Conservation (phyloP, 495 filamentous ascomycete genomes). For the Bombardia bombarda region DNA sequence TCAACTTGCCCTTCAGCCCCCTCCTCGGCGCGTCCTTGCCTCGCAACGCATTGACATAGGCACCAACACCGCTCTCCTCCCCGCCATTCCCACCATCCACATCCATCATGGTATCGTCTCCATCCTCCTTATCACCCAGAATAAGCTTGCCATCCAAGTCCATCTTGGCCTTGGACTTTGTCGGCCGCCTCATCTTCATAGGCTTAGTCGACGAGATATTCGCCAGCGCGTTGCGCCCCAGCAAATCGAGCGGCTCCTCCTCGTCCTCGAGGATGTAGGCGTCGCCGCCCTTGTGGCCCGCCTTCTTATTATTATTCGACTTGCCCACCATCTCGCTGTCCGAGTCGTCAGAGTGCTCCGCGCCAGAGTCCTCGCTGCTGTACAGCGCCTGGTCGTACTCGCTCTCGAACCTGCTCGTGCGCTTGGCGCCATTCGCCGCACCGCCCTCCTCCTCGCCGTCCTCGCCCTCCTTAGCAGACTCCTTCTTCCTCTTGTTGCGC, state of each 20-base stretch:
- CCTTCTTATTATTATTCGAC: conserved; percentile 36
- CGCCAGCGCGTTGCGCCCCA: conserved; percentile 79
- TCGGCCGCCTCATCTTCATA: conserved; percentile 44
- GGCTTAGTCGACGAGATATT: conserved; percentile 91
- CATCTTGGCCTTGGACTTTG: conserved; percentile 57
- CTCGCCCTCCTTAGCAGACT: conserved; percentile 46
- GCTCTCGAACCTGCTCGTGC: conserved; percentile 64
- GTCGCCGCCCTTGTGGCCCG: conserved; percentile 46
- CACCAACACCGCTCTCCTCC: conserved; percentile 64
- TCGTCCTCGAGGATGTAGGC: conserved; percentile 89
- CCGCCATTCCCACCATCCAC: conserved; percentile 42
- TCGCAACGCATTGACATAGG: conserved; percentile 84
- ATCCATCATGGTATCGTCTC: conserved; percentile 52
- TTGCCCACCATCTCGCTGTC: conserved; percentile 52
- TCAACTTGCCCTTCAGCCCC: conserved; percentile 77
- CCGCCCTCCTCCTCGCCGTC: conserved; percentile 40
- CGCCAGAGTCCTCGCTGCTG: conserved; percentile 56
- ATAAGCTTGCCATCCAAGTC: conserved; percentile 87
- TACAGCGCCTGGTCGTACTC: conserved; percentile 95
- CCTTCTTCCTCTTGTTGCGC: conserved; percentile 76
- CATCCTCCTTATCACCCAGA: conserved; percentile 53
- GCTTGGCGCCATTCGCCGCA: conserved; percentile 37
- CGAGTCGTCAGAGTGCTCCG: conserved; percentile 49
- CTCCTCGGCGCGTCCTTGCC: conserved; percentile 74
- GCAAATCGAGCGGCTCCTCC: conserved; percentile 86